Evolutionary conservation across 768 basidiomycete genomes (phyloP), one percentile per base, ranked within the genome.

Genomic region (Tremella mesenterica): DNA sequence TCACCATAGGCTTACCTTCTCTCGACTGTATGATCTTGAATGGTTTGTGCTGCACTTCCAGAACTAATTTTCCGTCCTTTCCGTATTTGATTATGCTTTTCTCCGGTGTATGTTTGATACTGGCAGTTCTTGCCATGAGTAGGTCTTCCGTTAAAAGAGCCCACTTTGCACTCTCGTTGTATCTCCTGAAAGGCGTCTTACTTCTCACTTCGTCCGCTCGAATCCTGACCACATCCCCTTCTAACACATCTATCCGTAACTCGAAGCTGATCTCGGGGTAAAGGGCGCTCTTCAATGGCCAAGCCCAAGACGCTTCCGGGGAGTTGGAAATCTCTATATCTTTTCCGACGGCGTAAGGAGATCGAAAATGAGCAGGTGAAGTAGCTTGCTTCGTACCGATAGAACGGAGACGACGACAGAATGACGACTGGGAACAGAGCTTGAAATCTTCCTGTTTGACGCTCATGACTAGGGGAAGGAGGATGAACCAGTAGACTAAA

Each of bases 81-180:
- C 85, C 86, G 62, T 86, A 89, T 33, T 78, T 75, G 57, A 86
- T 76, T 14, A 58, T 12, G 49, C 63, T 28, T 6, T 31, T 75
- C 69, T 81, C 83, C n/a, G 41, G 44, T 14, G 46, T 30, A 0
- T 58, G 46, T 21, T 12, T n/a, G 30, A 58, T n/a, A 34, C 44
- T 57, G 34, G 62, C 57, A 45, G 39, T 52, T 4, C 55, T 60
- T 9, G 64, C 57, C 47, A 85, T 69, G 27, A 66, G 65, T 0
- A 92, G 93, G 54, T 90, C 84, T 0, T 56, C 28, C n/a, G 79
- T 73, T 28, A 86, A 75, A 53, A 99, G 75, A 0, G 88, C 86
- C 92, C 93, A 99, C 0, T 81, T 81, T 2, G 88, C 83, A 1
- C 92, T 84, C 69, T 96, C 92, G 71, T 97, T 83, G 72, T 97